phyloP scores from a whole-genome alignment of 345 rosid species.

The Adansonia digitata region DNA sequence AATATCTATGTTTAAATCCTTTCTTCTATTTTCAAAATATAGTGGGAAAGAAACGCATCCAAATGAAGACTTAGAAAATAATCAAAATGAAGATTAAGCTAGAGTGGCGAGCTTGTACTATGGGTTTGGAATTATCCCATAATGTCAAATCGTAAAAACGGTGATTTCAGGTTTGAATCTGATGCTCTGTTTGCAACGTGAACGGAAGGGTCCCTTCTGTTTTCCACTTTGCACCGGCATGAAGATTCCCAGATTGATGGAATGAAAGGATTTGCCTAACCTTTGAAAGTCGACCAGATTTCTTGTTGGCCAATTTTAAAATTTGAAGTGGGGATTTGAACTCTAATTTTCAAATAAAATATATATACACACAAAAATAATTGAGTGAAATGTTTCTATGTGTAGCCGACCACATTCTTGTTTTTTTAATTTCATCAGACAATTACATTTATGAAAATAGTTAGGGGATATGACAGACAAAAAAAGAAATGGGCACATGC shows the following conservation, averaged over 20 bases:
- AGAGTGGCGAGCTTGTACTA: background rate
- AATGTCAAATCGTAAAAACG: no score
- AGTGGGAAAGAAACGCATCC: no score
- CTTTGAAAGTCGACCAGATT: background rate
- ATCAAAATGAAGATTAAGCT: background rate
- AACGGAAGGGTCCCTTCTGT: background rate
- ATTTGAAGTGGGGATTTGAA: no score
- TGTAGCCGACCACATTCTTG: background rate
- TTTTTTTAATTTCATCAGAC: slow-evolving; percentile 2
- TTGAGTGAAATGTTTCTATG: no score
- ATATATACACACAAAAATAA: no score
- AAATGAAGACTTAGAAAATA: no score
- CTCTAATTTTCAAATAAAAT: no score
- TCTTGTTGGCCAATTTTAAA: no score
- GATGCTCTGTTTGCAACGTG: background rate
- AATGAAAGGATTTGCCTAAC: background rate
- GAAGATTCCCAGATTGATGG: background rate
- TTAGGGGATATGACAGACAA: background rate
- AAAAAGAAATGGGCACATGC: background rate
- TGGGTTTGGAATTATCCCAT: background rate
- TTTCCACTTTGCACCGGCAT: background rate
- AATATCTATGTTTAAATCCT: no score
- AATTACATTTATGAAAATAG: background rate
- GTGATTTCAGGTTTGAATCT: no score
- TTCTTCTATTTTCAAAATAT: no score